Evolutionary conservation across 805 yeast genomes (phyloP).

Genomic region (Zygoascus biomembranicola): DNA sequence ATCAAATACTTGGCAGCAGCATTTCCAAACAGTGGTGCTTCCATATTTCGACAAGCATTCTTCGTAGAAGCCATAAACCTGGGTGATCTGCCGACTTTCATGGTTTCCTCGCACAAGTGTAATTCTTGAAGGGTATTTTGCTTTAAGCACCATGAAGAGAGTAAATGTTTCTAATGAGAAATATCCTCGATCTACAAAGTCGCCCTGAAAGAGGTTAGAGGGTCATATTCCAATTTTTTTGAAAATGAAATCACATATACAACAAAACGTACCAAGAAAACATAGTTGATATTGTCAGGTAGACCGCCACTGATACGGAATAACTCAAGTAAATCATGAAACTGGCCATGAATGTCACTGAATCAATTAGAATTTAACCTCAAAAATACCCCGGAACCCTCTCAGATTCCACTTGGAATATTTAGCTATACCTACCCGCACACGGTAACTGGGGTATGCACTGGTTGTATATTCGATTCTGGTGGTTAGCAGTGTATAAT

Average conservation of each 20-base stretch:
- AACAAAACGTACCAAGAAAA: conserved; percentile 42
- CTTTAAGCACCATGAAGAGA: conserved; percentile 85
- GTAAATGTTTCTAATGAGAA: conserved; percentile 92
- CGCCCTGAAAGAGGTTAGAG: conserved; percentile 42
- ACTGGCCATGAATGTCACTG: conserved; percentile 90
- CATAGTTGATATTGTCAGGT: conserved; percentile 73
- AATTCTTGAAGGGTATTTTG: conserved; percentile 72
- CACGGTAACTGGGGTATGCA: conserved; percentile 85
- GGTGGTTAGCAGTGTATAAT: not conserved
- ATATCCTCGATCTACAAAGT: conserved; percentile 97
- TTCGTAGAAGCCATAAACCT: conserved; percentile 95
- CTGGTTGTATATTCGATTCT: conserved; percentile 91
- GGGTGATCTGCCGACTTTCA: conserved; percentile 96
- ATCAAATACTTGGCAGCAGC: conserved; percentile 94
- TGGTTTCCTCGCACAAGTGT: conserved; percentile 97
- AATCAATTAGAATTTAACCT: not conserved
- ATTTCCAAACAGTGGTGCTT: conserved; percentile 91
- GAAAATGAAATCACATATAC: not conserved
- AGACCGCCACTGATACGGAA: conserved; percentile 90
- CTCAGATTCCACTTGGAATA: not conserved
- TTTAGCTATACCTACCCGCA: conserved; percentile 40
- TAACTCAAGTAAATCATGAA: conserved; percentile 85
- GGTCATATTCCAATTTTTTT: not conserved
- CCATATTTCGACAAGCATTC: conserved; percentile 92
- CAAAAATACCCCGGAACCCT: not conserved